These are phyloP conservation scores for Osmanthus fragrans DNA, from an alignment of 257 asterid genomes.

Conservation along the genomic window DNA sequence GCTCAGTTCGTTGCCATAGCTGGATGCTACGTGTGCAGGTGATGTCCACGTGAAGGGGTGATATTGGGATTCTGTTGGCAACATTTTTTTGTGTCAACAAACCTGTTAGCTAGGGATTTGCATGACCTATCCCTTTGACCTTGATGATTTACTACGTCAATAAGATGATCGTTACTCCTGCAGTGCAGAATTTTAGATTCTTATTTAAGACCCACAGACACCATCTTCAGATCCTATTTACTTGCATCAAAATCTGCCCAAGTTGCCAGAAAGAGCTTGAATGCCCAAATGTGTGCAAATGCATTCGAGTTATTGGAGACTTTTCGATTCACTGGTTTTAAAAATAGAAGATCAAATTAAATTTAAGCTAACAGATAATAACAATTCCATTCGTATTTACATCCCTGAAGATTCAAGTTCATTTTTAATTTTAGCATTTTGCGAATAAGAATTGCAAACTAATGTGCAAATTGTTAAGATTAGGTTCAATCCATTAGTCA, in stretches of 20 bases:
- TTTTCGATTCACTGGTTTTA: not conserved
- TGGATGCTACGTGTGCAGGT: too few species aligned
- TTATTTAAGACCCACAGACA: slow-evolving; percentile 1
- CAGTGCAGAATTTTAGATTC: slow-evolving; percentile 15
- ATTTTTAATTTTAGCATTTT: not conserved
- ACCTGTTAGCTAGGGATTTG: too few species aligned
- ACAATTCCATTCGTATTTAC: not conserved
- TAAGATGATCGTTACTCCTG: slow-evolving; percentile 83
- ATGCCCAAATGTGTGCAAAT: not conserved
- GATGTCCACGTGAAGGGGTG: too few species aligned
- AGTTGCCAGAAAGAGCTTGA: slow-evolving; percentile 1
- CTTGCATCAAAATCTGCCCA: not conserved
- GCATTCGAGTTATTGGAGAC: not conserved
- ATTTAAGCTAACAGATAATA: not conserved
- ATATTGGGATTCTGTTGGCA: too few species aligned
- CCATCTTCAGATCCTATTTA: not conserved
- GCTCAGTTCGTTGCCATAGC: too few species aligned
- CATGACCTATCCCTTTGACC: slow-evolving; percentile 42
- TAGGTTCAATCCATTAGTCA: too few species aligned
- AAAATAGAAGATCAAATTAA: not conserved
- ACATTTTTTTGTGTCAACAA: too few species aligned
- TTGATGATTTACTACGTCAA: slow-evolving; percentile 62
- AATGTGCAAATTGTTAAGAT: not conserved
- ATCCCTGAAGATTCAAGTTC: not conserved
- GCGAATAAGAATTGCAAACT: not conserved